phyloP scores from a whole-genome alignment of 2,329 filamentous ascomycete genomes.

The Fusarium aywerte region DNA sequence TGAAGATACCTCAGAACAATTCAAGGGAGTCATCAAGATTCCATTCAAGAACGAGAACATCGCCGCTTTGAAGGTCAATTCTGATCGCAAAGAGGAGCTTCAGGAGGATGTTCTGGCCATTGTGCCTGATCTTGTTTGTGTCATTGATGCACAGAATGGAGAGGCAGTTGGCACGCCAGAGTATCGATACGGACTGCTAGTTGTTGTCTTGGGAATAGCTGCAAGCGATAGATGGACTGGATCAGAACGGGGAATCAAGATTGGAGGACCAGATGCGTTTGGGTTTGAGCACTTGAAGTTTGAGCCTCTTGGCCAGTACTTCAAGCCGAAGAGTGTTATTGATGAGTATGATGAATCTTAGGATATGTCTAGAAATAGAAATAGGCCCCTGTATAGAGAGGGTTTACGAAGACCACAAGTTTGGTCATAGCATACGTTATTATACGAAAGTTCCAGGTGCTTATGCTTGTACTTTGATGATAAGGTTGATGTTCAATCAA shows the following conservation, averaged over 20 bases:
- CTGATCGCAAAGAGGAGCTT: conserved; percentile 51
- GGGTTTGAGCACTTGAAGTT: conserved; percentile 61
- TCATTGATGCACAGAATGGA: conserved; percentile 67
- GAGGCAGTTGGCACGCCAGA: conserved; percentile 67
- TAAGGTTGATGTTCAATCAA: not conserved
- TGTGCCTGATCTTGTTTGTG: conserved; percentile 66
- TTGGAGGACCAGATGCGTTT: conserved; percentile 62
- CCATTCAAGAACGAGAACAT: conserved; percentile 82
- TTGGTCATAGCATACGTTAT: no score
- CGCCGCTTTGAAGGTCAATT: conserved; percentile 58
- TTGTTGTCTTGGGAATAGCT: conserved; percentile 60
- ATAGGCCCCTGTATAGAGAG: not conserved
- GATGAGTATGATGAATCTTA: conserved; percentile 56
- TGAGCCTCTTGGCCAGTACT: conserved; percentile 59
- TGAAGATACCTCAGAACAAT: conserved; percentile 30
- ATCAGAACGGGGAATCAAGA: conserved; percentile 57
- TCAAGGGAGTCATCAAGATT: conserved; percentile 66
- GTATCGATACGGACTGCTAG: conserved; percentile 64
- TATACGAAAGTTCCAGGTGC: not conserved
- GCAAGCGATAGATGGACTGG: conserved; percentile 59
- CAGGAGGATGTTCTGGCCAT: conserved; percentile 60
- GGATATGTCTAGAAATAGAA: not conserved
- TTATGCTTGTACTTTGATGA: not conserved
- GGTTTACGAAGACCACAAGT: not conserved
- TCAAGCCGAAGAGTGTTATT: conserved; percentile 63